Evolutionary conservation across 768 basidiomycete species (phyloP).

Genomic region (Suillus discolor): DNA sequence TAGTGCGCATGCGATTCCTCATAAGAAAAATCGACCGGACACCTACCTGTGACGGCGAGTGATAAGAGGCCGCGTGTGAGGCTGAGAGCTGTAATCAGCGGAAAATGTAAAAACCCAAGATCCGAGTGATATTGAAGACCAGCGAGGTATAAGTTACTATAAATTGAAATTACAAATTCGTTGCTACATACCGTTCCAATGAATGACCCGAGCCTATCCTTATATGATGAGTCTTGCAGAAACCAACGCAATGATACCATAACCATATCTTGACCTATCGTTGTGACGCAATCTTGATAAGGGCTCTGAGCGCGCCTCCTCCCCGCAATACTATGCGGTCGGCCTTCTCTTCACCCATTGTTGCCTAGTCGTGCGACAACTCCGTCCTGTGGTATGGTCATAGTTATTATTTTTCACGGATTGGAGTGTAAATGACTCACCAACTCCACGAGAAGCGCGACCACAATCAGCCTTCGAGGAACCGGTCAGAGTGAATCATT

Average conservation of each 20-base stretch:
- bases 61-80: not conserved
- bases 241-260: not conserved
- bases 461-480: conserved; percentile 77
- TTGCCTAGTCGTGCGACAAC: conserved; percentile 71
- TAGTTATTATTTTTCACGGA: not conserved
- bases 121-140: not conserved
- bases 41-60: not conserved
- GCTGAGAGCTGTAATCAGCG: not conserved
- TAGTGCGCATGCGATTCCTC: not conserved
- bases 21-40: not conserved
- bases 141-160: not conserved
- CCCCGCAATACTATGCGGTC: conserved; percentile 8
- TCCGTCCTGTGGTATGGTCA: conserved; percentile 62
- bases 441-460: conserved; percentile 86
- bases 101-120: not conserved
- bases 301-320: conserved; percentile 3
- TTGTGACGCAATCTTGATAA: conserved; percentile 2
- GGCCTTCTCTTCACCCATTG: conserved; percentile 31
- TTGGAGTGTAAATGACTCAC: conserved; percentile 40
- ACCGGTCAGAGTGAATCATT: conserved; percentile 14
- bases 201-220: not conserved
- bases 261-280: conserved; percentile 2
- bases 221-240: not conserved
- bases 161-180: not conserved
- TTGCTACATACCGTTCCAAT: not conserved